Evolutionary conservation across 2,329 filamentous ascomycete genomes (phyloP), one percentile per base, ranked within the genome.

Genomic region (Fusarium pseudograminearum): DNA sequence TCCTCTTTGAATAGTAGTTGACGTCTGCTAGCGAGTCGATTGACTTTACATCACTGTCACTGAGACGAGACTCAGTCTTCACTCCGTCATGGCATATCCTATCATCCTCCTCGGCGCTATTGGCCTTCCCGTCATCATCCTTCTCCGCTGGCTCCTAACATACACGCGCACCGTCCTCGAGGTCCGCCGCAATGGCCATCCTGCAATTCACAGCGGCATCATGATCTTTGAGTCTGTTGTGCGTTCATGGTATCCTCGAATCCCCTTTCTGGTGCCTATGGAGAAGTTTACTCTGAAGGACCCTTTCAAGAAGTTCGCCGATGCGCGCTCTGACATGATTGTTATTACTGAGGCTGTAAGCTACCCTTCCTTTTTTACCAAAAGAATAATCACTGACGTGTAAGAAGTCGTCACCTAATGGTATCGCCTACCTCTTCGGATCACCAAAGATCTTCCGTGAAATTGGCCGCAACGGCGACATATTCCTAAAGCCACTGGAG

Each of bases 11-110:
- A n/a, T 11, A n/a, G 18, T n/a, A 8, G 34, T 36, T 3, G 9
- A 36, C n/a, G 1, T 11, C 18, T 36, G 4, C 18, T n/a, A 18
- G 10, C 4, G 3, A 18, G 11, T 9, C 12, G 10, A 36, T n/a
- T 11, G 4, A 5, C 12, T 4, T n/a, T 10, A 9, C 9, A 3
- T 11, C 5, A 11, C 9, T 7, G 7, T 36, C 2, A n/a, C 9
- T n/a, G 34, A n/a, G 18, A 36, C 34, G 10, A n/a, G 34, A 3
- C 34, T n/a, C 34, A n/a, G 8, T 12, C 9, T 6, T 36, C 34
- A 11, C 9, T 7, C n/a, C 34, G n/a, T 7, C 9, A 36, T 36
- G 34, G 34, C 34, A 10, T 36, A n/a, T n/a, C 34, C 34, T 36
- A n/a, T 36, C 34, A 9, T 36, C 1, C 9, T 36, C 18, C 4